Evolutionary conservation across 1,139 yeast species (phyloP), one percentile per base, ranked within the genome.

Genomic region (Kodamaea sp.): DNA sequence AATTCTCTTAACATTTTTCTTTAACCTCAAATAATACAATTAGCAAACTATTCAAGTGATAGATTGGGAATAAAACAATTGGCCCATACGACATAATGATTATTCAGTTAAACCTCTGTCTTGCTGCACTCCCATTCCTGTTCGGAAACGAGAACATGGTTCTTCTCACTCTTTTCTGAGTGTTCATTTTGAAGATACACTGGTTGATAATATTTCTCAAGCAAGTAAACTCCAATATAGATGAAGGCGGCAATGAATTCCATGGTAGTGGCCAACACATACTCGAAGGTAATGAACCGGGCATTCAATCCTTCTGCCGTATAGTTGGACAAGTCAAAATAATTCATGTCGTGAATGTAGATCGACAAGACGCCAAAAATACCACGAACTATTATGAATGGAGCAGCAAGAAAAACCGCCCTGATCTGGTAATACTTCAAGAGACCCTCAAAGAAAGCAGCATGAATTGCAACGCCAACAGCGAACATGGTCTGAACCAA

Each of bases 221-320:
- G 18, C 34, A 41, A 55, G 38, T 45, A 53, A 13, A 39, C 43
- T 7, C 47, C 38, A 22, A 59, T 39, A 31, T 56, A 50, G 10
- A 50, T 28, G n/a, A 43, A 35, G 1, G 61, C 66, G n/a, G 57
- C 44, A 5, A 63, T 37, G 32, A 60, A 63, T 39, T 66, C 71
- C 69, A 60, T 66, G 8, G 65, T 48, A 2, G 67, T 59, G 3
- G 64, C 58, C 44, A 66, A 47, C n/a, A 57, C 55, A 35, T 66
- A 64, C 42, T 66, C 73, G 36, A 49, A 61, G 7, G 54, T 47
- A 4, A 64, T 54, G 35, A 63, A 53, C 10, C 40, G 27, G 8
- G 44, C 24, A 14, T 49, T 45, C 10, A 53, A 39, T 0, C 58
- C 60, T 5, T 32, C 37, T 9, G 34, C 39, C 4, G 48, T 35